These are phyloP conservation scores for Camelina neglecta DNA, from an alignment of 345 rosid species.

Conservation along the genomic window DNA sequence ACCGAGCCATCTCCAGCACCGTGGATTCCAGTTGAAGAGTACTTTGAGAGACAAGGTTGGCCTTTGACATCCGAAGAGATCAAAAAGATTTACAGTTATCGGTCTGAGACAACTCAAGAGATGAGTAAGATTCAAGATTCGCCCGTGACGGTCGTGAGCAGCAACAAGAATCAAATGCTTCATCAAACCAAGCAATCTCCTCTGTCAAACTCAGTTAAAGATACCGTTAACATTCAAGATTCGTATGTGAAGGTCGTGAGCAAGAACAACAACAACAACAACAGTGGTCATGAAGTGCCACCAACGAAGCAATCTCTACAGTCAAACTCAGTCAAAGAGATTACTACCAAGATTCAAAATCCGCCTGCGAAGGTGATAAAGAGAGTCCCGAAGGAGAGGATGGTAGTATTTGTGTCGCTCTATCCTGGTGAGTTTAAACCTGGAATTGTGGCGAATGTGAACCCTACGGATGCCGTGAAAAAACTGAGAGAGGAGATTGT, in stretches of 20 bases:
- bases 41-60: not conserved
- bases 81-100: not conserved
- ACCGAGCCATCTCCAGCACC: not conserved
- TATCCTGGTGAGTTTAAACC: not conserved
- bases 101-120: conserved; percentile 13
- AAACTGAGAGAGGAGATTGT: conserved; percentile 58
- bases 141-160: too few relatives aligned
- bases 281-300: not conserved
- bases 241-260: not conserved
- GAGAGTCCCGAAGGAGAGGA: not conserved
- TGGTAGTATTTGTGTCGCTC: not conserved
- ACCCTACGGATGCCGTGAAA: conserved; percentile 48
- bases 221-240: too few relatives aligned
- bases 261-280: not conserved
- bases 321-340: not conserved
- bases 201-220: too few relatives aligned
- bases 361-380: not conserved
- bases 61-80: not conserved
- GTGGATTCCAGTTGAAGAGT: not conserved
- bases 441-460: conserved; percentile 65
- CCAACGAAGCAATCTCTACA: not conserved
- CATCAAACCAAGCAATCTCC: too few relatives aligned
- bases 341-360: not conserved
- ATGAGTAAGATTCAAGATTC: not conserved
- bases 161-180: conserved; percentile 13